A percentile compares a stretch with the other conserved stretches of the same genome.
phyloP scores from a whole-genome alignment of 2,329 filamentous ascomycete species.

The Ilyonectria destructans region DNA sequence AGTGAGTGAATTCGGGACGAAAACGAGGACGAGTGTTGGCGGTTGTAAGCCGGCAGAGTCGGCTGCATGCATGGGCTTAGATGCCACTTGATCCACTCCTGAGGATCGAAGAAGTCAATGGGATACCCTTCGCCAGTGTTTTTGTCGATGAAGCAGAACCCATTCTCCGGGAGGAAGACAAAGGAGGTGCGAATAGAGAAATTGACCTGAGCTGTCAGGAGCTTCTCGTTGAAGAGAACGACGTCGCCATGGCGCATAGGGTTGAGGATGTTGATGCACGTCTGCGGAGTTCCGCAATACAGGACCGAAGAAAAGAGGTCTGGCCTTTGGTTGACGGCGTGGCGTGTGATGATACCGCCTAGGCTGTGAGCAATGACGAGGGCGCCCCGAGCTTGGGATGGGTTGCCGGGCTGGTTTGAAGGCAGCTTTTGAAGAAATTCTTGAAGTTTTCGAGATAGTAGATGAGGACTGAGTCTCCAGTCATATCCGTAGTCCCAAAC shows the following conservation, averaged over 20 bases:
- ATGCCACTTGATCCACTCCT: conserved; percentile 85
- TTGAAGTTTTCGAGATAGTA: conserved; percentile 81
- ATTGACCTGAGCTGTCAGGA: conserved; percentile 93
- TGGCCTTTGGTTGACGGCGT: conserved; percentile 88
- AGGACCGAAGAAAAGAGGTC: conserved; percentile 90
- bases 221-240: conserved; percentile 89
- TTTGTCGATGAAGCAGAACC: conserved; percentile 89
- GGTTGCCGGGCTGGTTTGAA: conserved; percentile 76
- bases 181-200: conserved; percentile 92
- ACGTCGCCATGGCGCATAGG: conserved; percentile 94
- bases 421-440: conserved; percentile 82
- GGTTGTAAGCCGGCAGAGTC: conserved; percentile 72
- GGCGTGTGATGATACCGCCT: conserved; percentile 89
- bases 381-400: conserved; percentile 75
- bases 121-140: conserved; percentile 84
- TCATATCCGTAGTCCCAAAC: conserved; percentile 96
- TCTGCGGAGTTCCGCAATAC: conserved; percentile 87
- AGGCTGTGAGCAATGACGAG: conserved; percentile 89
- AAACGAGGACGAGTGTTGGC: conserved; percentile 60
- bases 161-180: conserved; percentile 87
- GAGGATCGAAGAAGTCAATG: conserved; percentile 86
- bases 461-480: conserved; percentile 88
- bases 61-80: conserved; percentile 84
- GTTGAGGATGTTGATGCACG: conserved; percentile 92
- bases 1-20: conserved; percentile 64